Evolutionary conservation across 2,329 filamentous ascomycete genomes (phyloP).

Genomic region (Arthrocladium fulminans): DNA sequence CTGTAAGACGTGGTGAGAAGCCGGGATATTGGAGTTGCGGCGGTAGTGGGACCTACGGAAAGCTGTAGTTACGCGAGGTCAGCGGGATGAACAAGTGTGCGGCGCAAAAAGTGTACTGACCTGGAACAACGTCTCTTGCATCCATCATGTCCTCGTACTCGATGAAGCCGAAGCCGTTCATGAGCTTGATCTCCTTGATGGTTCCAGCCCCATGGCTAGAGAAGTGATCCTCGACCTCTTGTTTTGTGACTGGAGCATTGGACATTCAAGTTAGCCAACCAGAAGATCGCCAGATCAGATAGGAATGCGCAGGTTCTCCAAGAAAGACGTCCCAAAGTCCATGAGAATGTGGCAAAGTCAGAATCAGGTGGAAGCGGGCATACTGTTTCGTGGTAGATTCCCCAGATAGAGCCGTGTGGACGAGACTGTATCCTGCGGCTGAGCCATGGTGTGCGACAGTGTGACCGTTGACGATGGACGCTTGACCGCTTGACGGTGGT

Average conservation of each 20-base stretch:
- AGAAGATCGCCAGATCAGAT: slow-evolving; percentile 6
- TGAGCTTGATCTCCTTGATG: slow-evolving; percentile 98
- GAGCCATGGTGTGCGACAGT: slow-evolving; percentile 1
- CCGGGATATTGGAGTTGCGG: not conserved
- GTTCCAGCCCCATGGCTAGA: slow-evolving; percentile 91
- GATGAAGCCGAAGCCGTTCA: slow-evolving; percentile 99
- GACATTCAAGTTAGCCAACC: slow-evolving; percentile 17
- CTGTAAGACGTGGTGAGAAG: slow-evolving; percentile 38
- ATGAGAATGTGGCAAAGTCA: slow-evolving; percentile 6
- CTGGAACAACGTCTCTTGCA: slow-evolving; percentile 94
- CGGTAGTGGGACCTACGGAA: slow-evolving; percentile 13
- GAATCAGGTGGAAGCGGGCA: slow-evolving; percentile 30
- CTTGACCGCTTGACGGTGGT: too few relatives aligned
- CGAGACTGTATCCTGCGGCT: slow-evolving; percentile 58
- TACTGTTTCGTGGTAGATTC: slow-evolving; percentile 94
- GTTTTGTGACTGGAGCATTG: slow-evolving; percentile 67
- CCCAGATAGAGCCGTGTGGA: slow-evolving; percentile 93
- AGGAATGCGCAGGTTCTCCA: slow-evolving; percentile 14
- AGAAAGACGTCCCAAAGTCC: slow-evolving; percentile 12
- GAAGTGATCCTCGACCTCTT: slow-evolving; percentile 93
- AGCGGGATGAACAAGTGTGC: slow-evolving; percentile 13
- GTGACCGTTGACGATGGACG: too few relatives aligned
- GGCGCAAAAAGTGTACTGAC: slow-evolving; percentile 47
- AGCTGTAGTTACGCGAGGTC: slow-evolving; percentile 17
- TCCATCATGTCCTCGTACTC: slow-evolving; percentile 99